phyloP scores from a whole-genome alignment of 352 stramenopile species.

The Pseudoperonospora humuli region DNA sequence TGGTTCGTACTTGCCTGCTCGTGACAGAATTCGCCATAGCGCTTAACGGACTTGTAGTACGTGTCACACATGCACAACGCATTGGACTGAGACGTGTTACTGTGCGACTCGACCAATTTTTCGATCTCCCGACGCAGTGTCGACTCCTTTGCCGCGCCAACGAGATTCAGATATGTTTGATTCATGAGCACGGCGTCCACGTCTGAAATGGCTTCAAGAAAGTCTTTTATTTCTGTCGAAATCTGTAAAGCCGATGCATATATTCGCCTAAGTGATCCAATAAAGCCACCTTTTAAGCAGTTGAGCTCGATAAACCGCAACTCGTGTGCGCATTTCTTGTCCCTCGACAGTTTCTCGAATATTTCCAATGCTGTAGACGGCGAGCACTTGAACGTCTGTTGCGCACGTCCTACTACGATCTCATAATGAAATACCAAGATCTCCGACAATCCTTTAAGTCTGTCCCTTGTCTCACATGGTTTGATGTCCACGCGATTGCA shows the following conservation, averaged over 20 bases:
- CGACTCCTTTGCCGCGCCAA: constrained; percentile 46
- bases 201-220: constrained; percentile 69
- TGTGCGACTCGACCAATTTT: constrained; percentile 45
- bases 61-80: constrained; percentile 60
- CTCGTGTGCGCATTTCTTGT: constrained; percentile 40
- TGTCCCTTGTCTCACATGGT: constrained; percentile 22
- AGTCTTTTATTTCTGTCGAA: constrained; percentile 56
- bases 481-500: constrained; percentile 53
- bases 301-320: constrained; percentile 65
- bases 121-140: constrained; percentile 49
- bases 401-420: constrained; percentile 47
- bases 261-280: constrained; percentile 50
- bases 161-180: constrained; percentile 45
- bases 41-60: constrained; percentile 60
- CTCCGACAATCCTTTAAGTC: neutral
- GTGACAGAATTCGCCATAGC: constrained; percentile 61
- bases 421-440: constrained; percentile 48
- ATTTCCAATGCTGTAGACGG: constrained; percentile 47
- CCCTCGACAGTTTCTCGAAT: constrained; percentile 45
- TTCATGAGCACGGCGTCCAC: constrained; percentile 60
- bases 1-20: constrained; percentile 32
- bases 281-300: constrained; percentile 52
- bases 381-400: constrained; percentile 58
- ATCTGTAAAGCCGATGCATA: constrained; percentile 52
- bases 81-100: constrained; percentile 20